Percentiles rank a stretch among this genome's conserved stretches.
Conservation (phyloP, 176 grass and related monocot genomes). For the Cenchrus purpureus region DNA sequence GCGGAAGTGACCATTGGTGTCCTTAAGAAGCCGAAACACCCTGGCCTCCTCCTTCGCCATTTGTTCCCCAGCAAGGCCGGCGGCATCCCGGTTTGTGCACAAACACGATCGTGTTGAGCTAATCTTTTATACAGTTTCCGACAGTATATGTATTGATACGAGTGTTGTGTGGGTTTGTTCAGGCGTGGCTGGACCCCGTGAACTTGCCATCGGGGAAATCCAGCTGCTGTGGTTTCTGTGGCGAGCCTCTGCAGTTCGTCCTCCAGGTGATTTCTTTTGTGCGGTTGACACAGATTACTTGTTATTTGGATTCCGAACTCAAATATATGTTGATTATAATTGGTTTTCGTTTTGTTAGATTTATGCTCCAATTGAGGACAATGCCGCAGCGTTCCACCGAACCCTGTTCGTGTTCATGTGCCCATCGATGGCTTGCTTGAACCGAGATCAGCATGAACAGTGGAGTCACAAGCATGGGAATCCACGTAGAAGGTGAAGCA, state of each 20-base stretch:
- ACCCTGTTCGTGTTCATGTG: slow-evolving; percentile 88
- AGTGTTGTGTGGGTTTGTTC: slow-evolving; percentile 10
- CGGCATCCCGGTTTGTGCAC: slow-evolving; percentile 52
- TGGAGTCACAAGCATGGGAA: slow-evolving; percentile 68
- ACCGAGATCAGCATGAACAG: slow-evolving; percentile 85
- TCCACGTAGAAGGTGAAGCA: slow-evolving; percentile 69
- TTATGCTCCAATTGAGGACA: slow-evolving; percentile 64
- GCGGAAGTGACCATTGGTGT: slow-evolving; percentile 63
- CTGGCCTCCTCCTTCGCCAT: slow-evolving; percentile 68
- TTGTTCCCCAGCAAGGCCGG: slow-evolving; percentile 90
- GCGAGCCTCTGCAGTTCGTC: slow-evolving; percentile 79
- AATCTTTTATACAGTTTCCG: neutral
- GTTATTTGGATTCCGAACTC: neutral
- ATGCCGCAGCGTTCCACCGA: slow-evolving; percentile 75
- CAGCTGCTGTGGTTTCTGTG: slow-evolving; percentile 66
- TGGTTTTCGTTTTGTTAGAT: slow-evolving; percentile 47
- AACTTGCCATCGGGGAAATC: slow-evolving; percentile 64
- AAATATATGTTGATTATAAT: neutral
- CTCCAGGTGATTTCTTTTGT: slow-evolving; percentile 65
- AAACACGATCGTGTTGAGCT: neutral
- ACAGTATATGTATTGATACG: neutral
- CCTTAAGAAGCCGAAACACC: slow-evolving; percentile 59
- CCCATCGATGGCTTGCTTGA: slow-evolving; percentile 81
- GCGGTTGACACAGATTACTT: neutral
- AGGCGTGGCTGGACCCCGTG: slow-evolving; percentile 85